These are phyloP conservation scores for Sphaerostilbella broomeana DNA, from an alignment of 2,329 filamentous ascomycete genomes.

Conservation along the genomic window DNA sequence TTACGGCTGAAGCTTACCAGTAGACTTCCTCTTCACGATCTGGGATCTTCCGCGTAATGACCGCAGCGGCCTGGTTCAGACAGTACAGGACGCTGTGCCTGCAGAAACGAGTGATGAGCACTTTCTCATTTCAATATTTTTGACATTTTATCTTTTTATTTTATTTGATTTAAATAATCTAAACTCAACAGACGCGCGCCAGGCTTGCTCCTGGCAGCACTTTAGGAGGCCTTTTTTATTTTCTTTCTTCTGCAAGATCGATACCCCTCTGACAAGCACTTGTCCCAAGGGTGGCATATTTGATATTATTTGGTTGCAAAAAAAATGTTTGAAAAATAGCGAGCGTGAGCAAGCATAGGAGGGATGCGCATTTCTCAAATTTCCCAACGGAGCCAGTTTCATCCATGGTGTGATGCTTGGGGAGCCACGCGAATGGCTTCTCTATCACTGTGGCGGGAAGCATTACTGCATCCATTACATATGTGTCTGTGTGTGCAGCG, in stretches of 20 bases:
- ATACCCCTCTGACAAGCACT: not conserved
- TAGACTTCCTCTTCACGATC: too few relatives aligned
- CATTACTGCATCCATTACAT: too few relatives aligned
- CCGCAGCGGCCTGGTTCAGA: constrained; percentile 21
- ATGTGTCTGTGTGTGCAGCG: too few relatives aligned
- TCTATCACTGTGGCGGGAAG: too few relatives aligned
- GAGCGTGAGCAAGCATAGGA: too few relatives aligned
- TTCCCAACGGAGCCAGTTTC: too few relatives aligned
- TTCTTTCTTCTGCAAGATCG: not conserved
- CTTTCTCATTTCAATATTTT: not conserved
- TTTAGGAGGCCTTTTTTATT: too few relatives aligned
- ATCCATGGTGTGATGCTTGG: too few relatives aligned
- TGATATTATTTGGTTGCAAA: too few relatives aligned
- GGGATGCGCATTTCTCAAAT: too few relatives aligned
- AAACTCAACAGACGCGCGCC: not conserved
- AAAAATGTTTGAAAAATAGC: not conserved
- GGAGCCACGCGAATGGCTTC: too few relatives aligned
- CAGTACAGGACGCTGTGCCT: constrained; percentile 22
- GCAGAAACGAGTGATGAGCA: constrained; percentile 3
- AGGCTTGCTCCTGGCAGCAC: not conserved
- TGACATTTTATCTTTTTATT: not conserved
- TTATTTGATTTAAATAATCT: not conserved
- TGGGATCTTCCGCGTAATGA: constrained; percentile 8
- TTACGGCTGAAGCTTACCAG: too few relatives aligned
- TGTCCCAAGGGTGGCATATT: not conserved